A percentile compares a stretch with the other conserved stretches of the same genome.
phyloP scores from a whole-genome alignment of 2,329 filamentous ascomycete species.

The Ascochyta fabae region DNA sequence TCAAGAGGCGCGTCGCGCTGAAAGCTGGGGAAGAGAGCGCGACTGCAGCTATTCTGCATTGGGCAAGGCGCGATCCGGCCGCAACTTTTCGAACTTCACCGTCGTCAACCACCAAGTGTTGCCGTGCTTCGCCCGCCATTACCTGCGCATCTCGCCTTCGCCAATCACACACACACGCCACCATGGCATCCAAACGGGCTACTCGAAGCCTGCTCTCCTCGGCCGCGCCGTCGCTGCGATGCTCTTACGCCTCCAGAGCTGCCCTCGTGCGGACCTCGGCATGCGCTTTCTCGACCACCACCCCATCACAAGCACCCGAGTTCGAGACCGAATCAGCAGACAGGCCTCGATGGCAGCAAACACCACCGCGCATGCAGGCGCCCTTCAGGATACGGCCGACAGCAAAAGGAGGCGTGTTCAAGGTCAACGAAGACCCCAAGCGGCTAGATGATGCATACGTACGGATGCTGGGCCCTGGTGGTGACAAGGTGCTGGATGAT shows the following conservation, averaged over 20 bases:
- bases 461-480: conserved; percentile 74
- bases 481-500: conserved; percentile 77
- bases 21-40: conserved; percentile 26
- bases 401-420: conserved; percentile 65
- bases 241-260: conserved; percentile 31
- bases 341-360: conserved; percentile 58
- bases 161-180: conserved; percentile 17
- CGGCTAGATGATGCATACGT: conserved; percentile 80
- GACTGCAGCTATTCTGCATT: conserved; percentile 19
- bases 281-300: conserved; percentile 43
- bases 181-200: conserved; percentile 59
- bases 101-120: conserved; percentile 6
- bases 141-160: conserved; percentile 21
- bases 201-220: conserved; percentile 42
- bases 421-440: conserved; percentile 76
- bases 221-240: conserved; percentile 34
- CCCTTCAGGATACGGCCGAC: conserved; percentile 63
- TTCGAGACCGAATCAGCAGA: conserved; percentile 41
- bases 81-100: conserved; percentile 38
- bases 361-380: conserved; percentile 56
- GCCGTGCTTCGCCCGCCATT: conserved; percentile 17
- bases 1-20: conserved; percentile 6
- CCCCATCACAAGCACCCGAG: conserved; percentile 32
- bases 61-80: conserved; percentile 30
- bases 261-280: conserved; percentile 44